Evolutionary conservation across 1,284 basidiomycete genomes (phyloP).

Genomic region (Thecaphora thlaspeos): DNA sequence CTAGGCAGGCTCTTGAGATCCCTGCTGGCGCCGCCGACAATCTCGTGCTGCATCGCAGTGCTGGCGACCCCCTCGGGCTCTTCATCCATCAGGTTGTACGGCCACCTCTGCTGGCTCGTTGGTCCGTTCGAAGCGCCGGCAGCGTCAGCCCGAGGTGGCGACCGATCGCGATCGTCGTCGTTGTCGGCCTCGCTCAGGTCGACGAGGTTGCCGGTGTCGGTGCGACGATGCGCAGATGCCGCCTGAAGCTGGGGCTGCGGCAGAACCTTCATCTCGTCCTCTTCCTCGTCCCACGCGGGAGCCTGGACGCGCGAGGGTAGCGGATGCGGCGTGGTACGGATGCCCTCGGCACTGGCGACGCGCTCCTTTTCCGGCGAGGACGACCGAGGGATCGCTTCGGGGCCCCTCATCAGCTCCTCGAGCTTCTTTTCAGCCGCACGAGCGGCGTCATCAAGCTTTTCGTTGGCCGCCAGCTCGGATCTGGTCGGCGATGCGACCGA

Average conservation of each 20-base stretch:
- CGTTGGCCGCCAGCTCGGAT: slow-evolving; percentile 15
- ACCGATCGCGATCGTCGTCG: too few relatives aligned
- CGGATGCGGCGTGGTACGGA: neutral
- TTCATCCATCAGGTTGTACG: slow-evolving; percentile 11
- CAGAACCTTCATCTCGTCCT: slow-evolving; percentile 31
- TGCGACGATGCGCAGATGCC: neutral
- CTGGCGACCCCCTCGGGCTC: too few relatives aligned
- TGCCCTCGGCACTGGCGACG: neutral
- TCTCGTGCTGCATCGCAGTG: too few relatives aligned
- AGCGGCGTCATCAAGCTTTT: slow-evolving; percentile 25
- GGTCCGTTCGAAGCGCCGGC: neutral
- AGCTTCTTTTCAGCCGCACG: slow-evolving; percentile 22
- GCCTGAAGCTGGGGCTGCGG: slow-evolving; percentile 15
- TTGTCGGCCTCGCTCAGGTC: neutral
- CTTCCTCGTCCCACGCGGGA: slow-evolving; percentile 47
- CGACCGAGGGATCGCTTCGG: neutral
- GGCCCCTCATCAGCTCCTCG: slow-evolving; percentile 27
- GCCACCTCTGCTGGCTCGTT: slow-evolving; percentile 2
- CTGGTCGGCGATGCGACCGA: slow-evolving; percentile 17
- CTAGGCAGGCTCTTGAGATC: too few relatives aligned
- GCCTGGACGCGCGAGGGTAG: slow-evolving; percentile 12
- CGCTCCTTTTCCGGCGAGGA: neutral
- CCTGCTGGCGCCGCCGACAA: too few relatives aligned
- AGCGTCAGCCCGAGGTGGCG: too few relatives aligned
- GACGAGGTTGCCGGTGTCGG: neutral